A percentile compares a stretch with the other conserved stretches of the same genome.
Conservation (phyloP, 1,284 basidiomycete species). For the Ustilago vetiveriae region DNA sequence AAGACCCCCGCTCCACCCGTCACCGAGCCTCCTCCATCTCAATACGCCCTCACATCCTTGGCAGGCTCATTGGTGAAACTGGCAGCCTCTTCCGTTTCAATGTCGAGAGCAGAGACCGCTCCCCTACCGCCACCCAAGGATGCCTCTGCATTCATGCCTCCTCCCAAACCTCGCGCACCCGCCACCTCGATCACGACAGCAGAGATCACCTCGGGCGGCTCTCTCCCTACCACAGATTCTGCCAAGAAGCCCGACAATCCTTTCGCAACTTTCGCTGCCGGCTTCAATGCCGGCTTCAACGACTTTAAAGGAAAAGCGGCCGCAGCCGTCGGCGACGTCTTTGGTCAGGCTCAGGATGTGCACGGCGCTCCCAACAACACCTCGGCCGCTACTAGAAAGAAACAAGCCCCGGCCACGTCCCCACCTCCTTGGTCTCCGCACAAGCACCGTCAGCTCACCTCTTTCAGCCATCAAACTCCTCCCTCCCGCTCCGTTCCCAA, state of each 20-base stretch:
- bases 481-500: slow-evolving; percentile 46
- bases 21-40: slow-evolving; percentile 4
- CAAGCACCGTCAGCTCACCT: slow-evolving; percentile 37
- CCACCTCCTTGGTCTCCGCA: slow-evolving; percentile 36
- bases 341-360: slow-evolving; percentile 28
- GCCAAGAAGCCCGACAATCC: slow-evolving; percentile 46
- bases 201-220: slow-evolving; percentile 39
- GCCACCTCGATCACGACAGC: slow-evolving; percentile 4
- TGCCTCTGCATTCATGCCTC: not conserved
- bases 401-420: slow-evolving; percentile 4
- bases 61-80: slow-evolving; percentile 33
- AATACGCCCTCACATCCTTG: slow-evolving; percentile 19
- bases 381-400: slow-evolving; percentile 10
- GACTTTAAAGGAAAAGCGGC: slow-evolving; percentile 56
- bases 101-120: slow-evolving; percentile 33
- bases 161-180: not conserved
- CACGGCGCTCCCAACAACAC: not conserved
- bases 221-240: slow-evolving; percentile 21
- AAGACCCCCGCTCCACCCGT: not conserved
- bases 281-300: slow-evolving; percentile 53
- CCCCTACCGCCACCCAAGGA: slow-evolving; percentile 41
- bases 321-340: slow-evolving; percentile 53
- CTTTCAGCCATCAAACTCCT: slow-evolving; percentile 31
- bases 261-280: slow-evolving; percentile 50
- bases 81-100: slow-evolving; percentile 21